Percentiles rank a stretch among this genome's conserved stretches.
These are phyloP conservation scores for Talaromyces sp. DNA, from an alignment of 2,329 filamentous ascomycete species.

Conservation along the genomic window DNA sequence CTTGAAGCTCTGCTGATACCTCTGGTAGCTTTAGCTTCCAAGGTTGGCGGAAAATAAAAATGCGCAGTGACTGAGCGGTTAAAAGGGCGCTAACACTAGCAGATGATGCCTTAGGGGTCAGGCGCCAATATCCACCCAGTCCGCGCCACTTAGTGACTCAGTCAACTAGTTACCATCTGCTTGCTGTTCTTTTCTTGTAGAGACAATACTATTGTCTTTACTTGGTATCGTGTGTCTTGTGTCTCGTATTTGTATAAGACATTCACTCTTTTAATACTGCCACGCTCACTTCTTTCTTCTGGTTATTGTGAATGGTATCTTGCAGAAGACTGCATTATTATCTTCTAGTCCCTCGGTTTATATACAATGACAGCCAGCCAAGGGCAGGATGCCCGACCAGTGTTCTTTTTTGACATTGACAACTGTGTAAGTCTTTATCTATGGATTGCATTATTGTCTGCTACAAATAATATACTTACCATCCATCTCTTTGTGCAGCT, in stretches of 20 bases:
- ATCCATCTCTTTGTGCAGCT: conserved; percentile 45
- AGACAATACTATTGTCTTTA: too few relatives aligned
- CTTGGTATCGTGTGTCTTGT: too few relatives aligned
- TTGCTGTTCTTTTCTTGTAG: too few relatives aligned
- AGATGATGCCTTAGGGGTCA: not conserved
- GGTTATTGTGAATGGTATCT: too few relatives aligned
- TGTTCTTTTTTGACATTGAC: conserved; percentile 89
- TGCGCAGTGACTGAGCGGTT: not conserved
- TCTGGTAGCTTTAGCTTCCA: not conserved
- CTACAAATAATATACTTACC: not conserved
- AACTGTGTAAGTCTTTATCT: conserved; percentile 63
- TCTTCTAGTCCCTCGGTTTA: not conserved
- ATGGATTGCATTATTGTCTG: not conserved
- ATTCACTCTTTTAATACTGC: too few relatives aligned
- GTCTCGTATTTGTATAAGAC: too few relatives aligned
- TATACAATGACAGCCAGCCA: not conserved
- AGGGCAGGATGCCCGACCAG: conserved; percentile 41
- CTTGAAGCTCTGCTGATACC: not conserved
- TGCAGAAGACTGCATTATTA: not conserved
- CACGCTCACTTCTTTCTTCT: not conserved
- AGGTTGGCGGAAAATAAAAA: not conserved
- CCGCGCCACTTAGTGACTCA: too few relatives aligned
- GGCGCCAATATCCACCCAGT: not conserved
- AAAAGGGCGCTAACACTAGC: not conserved
- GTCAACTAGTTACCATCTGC: too few relatives aligned